phyloP scores from a whole-genome alignment of 306 rosid species.

The Pachyrhizus erosus region DNA sequence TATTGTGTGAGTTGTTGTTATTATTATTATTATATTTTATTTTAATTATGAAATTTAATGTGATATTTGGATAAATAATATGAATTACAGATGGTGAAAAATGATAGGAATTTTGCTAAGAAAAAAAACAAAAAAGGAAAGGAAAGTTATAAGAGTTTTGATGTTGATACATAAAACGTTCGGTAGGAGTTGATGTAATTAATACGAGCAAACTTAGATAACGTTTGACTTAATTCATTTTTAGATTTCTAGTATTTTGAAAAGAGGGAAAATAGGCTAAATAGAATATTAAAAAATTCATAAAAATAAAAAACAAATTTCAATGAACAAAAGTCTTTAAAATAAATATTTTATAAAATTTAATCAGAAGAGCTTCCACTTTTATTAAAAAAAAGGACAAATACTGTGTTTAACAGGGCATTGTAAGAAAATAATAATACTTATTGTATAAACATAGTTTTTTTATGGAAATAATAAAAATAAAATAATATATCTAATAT shows the following conservation, averaged over 20 bases:
- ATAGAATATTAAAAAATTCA: background rate
- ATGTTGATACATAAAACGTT: background rate
- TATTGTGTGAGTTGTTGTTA: no score
- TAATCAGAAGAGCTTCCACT: background rate
- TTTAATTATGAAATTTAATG: background rate
- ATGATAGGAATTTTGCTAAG: no score
- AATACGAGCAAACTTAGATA: background rate
- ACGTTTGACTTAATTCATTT: background rate
- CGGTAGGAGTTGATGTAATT: background rate
- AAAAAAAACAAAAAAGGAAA: no score
- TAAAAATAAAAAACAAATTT: background rate
- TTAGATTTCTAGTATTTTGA: background rate
- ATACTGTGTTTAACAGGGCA: background rate
- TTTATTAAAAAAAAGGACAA: background rate
- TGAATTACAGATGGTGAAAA: no score
- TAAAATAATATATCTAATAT: no score
- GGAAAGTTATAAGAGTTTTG: no score
- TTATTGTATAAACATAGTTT: background rate
- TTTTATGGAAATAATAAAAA: no score
- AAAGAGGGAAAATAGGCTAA: background rate
- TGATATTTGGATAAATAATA: background rate
- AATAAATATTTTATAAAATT: background rate
- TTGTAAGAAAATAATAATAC: background rate
- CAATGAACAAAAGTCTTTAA: background rate
- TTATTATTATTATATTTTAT: no score